A percentile compares a stretch with the other conserved stretches of the same genome.
Evolutionary conservation across 1,284 basidiomycete genomes (phyloP).

Genomic region (Ceratobasidium papillatum): DNA sequence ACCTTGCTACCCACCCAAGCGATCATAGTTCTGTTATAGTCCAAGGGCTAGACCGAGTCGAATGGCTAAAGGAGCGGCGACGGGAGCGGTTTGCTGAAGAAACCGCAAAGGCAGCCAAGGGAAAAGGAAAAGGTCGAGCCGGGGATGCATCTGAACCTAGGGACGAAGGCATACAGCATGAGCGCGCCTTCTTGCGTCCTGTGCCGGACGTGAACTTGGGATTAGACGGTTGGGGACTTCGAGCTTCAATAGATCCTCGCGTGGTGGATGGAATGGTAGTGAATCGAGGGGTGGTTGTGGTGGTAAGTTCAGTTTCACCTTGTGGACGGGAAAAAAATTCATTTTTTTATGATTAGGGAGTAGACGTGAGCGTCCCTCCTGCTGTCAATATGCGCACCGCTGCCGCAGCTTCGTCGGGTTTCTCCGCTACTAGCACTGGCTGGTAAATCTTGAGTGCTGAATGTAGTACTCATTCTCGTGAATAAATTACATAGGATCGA

Average conservation of each 20-base stretch:
- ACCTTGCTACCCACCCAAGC: constrained; percentile 1
- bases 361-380: no score
- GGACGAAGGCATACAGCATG: not conserved
- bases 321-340: no score
- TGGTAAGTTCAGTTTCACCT: constrained; percentile 8
- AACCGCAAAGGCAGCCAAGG: not conserved
- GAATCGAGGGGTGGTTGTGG: not conserved
- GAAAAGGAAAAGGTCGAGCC: constrained; percentile 1
- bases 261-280: not conserved
- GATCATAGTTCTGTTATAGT: constrained; percentile 6
- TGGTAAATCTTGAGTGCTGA: not conserved
- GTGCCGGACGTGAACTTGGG: no score
- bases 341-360: no score
- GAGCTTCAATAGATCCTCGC: not conserved
- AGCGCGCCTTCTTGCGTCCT: not conserved
- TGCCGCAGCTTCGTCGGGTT: not conserved
- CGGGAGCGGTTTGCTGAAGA: not conserved
- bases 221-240: constrained; percentile 4
- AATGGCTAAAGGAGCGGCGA: not conserved
- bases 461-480: no score
- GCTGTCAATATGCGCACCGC: not conserved
- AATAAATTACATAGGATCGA: no score
- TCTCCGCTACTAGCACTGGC: not conserved
- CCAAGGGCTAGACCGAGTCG: not conserved
- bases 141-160: not conserved